Conservation (phyloP, 768 basidiomycete genomes). For the Clitopilus passeckerianus region DNA sequence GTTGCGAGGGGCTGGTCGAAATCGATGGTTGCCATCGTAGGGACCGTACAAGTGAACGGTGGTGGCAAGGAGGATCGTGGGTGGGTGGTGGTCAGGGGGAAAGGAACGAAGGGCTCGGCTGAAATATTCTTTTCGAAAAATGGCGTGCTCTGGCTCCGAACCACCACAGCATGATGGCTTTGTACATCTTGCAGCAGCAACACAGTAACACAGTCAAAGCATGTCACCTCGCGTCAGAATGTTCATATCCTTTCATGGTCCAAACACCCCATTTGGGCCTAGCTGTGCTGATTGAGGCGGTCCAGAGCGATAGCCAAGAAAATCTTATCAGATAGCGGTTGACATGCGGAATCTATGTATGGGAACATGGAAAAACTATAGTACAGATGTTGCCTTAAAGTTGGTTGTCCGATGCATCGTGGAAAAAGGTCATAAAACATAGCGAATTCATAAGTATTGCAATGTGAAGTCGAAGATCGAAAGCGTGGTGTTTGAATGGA, state of each 20-base stretch:
- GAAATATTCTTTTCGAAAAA: conserved; percentile 5
- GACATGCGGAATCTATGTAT: background rate
- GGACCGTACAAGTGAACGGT: conserved; percentile 12
- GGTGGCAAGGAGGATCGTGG: conserved; percentile 2
- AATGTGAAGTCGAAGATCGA: background rate
- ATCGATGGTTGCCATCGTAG: conserved; percentile 32
- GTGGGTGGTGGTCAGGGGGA: background rate
- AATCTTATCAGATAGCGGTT: conserved; percentile 13
- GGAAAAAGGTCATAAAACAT: background rate
- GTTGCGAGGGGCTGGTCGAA: conserved; percentile 38
- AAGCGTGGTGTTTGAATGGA: background rate
- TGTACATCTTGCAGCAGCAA: conserved; percentile 13
- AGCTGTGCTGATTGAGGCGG: background rate
- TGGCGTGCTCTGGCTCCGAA: conserved; percentile 5
- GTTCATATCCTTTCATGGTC: background rate
- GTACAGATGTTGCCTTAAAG: background rate
- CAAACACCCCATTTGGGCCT: background rate
- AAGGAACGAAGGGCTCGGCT: background rate
- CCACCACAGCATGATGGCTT: conserved; percentile 2
- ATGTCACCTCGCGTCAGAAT: background rate
- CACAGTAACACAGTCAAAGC: conserved; percentile 18
- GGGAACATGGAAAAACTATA: background rate
- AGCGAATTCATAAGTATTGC: background rate
- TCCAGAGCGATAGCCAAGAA: background rate
- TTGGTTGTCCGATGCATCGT: background rate